Evolutionary conservation across 495 filamentous ascomycete species (phyloP).

Genomic region (Penicillium robsamsonii): DNA sequence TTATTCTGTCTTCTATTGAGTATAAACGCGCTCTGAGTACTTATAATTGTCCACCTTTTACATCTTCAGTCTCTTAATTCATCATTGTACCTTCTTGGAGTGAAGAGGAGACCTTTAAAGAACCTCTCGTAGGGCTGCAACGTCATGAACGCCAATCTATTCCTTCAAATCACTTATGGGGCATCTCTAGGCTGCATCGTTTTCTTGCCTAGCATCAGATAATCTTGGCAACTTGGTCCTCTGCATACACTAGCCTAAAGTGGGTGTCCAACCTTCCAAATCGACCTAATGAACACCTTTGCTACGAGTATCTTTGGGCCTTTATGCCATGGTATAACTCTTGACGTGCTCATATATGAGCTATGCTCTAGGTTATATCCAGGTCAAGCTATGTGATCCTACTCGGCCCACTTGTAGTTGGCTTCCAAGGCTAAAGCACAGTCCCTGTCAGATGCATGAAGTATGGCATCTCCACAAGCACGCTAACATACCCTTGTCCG

Average conservation of each 20-base stretch:
- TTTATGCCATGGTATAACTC: not conserved
- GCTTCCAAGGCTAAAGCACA: not conserved
- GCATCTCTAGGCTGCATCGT: constrained; percentile 28
- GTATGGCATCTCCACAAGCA: constrained; percentile 5
- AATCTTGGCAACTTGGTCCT: constrained; percentile 8
- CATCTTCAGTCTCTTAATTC: not conserved
- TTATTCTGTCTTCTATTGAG: not conserved
- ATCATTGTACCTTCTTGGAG: not conserved
- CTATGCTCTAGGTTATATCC: not conserved
- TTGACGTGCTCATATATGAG: not conserved
- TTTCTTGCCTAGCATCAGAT: constrained; percentile 23
- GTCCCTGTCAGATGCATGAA: not conserved
- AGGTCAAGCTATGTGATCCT: not conserved
- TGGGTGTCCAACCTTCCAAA: constrained; percentile 7
- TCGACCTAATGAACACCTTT: not conserved
- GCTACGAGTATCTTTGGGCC: not conserved
- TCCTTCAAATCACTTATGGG: constrained; percentile 17
- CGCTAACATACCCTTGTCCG: constrained; percentile 13
- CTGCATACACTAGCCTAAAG: constrained; percentile 12
- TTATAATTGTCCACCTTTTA: not conserved
- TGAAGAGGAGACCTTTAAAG: not conserved
- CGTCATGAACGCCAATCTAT: constrained; percentile 1
- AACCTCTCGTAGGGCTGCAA: not conserved
- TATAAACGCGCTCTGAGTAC: not conserved
- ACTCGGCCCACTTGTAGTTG: not conserved